Base-by-base conservation (phyloP, 345 rosid genomes). In the Aquilaria yunnanensis region DNA sequence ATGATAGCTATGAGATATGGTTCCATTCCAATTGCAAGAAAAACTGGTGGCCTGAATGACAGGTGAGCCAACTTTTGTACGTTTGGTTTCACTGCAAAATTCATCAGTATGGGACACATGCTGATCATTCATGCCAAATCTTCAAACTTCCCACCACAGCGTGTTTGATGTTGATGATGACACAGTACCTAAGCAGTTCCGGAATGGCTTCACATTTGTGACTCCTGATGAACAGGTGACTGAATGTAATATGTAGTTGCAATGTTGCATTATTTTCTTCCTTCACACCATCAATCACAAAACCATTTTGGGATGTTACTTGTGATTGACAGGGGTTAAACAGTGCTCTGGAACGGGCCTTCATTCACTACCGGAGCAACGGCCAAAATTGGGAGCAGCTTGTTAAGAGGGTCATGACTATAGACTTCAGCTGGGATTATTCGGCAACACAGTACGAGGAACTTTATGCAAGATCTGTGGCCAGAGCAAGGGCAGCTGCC, bases 1-100 rank as follows among this genome's bases (percentile, higher is more conserved):
- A 90, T 93, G 99, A 90, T 90, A 53, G 90, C 97, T 34, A 90
- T 93, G 97, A 81, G 92, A 74, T 88, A 94, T 51, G 97, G 99
- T 14, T 70, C 97, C 60, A 72, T 90, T 71, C 97, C 99, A 53
- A 79, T 94, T 37, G 92, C 74, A 12, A 83, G 97, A 69, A 90
- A 82, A 75, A 94, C 99, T 0, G 99, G 97, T 51, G 99, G 96
- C 57, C 82, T 94, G 57, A 88, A 86, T 63, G 97, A 94, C 83
- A 90, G 97, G 99, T 90, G 61, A 56, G 65, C 56, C 32, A 68
- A 58, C 55, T 59, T 58, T 57, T 30, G 6, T 5, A 37, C 43
- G 8, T 37, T 8, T 8, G 5, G 43, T 37, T 37, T 37, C 43
- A 37, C 43, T 4, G 43, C 43, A 37, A 37, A 8, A 4, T 37